A percentile compares a stretch with the other conserved stretches of the same genome.
Evolutionary conservation across 768 basidiomycete species (phyloP).

Genomic region (Leccinum truebloodii): DNA sequence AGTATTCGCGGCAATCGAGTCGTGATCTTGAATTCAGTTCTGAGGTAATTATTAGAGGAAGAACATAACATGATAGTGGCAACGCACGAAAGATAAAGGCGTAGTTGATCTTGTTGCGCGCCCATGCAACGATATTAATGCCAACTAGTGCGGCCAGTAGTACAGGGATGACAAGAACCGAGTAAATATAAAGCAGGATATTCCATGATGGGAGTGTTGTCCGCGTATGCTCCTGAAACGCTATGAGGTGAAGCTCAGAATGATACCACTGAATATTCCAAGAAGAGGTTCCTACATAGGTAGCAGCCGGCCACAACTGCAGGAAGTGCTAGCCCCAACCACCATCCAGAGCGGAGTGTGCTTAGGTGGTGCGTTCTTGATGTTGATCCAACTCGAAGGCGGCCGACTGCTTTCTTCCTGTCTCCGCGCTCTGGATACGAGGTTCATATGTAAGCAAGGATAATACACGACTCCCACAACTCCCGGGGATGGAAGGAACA

Average conservation of each 20-base stretch:
- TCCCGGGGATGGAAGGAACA: constrained; percentile 23
- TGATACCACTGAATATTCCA: background rate
- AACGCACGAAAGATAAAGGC: constrained; percentile 83
- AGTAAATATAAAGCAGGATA: constrained; percentile 78
- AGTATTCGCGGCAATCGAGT: constrained; percentile 78
- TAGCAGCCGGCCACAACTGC: constrained; percentile 63
- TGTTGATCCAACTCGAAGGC: constrained; percentile 55
- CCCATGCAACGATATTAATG: constrained; percentile 82
- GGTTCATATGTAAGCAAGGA: background rate
- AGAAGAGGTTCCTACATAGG: constrained; percentile 42
- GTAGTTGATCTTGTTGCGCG: constrained; percentile 79
- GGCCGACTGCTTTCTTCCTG: constrained; percentile 69
- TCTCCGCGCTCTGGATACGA: constrained; percentile 58
- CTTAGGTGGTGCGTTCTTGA: constrained; percentile 67
- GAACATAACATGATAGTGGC: background rate
- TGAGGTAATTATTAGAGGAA: constrained; percentile 27
- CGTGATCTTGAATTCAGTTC: constrained; percentile 71
- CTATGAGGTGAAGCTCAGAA: constrained; percentile 36
- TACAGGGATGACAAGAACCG: constrained; percentile 68
- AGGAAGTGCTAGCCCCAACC: constrained; percentile 71
- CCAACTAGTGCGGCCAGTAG: constrained; percentile 78
- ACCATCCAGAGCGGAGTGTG: constrained; percentile 72
- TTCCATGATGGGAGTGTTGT: constrained; percentile 65
- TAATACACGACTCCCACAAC: background rate
- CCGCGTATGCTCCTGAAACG: constrained; percentile 53